Percentiles rank a stretch among this genome's conserved stretches.
Conservation (phyloP, 352 stramenopile species). For the Poterioochromonas sp. region DNA sequence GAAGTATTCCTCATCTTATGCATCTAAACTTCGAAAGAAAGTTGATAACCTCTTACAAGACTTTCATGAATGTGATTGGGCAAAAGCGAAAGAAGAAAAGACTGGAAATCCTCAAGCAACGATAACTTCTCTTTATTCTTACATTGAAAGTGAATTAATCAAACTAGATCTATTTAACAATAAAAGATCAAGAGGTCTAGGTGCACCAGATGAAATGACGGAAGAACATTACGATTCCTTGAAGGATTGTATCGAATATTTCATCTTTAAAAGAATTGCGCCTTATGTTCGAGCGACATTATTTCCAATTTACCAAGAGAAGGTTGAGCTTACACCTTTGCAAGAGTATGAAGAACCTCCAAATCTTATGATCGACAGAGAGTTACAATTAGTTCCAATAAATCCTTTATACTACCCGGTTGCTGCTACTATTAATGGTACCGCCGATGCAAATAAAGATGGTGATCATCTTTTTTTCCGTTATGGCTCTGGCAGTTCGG, state of each 20-base stretch:
- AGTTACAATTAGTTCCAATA: too few relatives aligned
- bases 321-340: too few relatives aligned
- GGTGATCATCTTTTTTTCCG: too few relatives aligned
- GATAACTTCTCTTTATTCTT: conserved; percentile 2
- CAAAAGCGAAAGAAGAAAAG: not conserved
- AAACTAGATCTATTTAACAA: conserved; percentile 15
- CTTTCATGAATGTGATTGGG: conserved; percentile 11
- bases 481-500: too few relatives aligned
- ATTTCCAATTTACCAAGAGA: too few relatives aligned
- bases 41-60: conserved; percentile 6
- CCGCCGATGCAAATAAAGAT: too few relatives aligned
- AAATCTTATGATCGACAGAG: too few relatives aligned
- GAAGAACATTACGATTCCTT: not conserved
- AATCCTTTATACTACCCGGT: too few relatives aligned
- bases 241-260: not conserved
- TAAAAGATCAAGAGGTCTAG: not conserved
- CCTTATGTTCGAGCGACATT: not conserved
- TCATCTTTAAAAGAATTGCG: not conserved
- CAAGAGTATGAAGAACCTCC: too few relatives aligned
- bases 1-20: not conserved
- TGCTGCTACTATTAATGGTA: too few relatives aligned
- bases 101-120: not conserved
- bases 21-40: not conserved
- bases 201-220: not conserved
- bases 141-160: not conserved